Evolutionary conservation across 1,284 basidiomycete species (phyloP), one percentile per base, ranked within the genome.

Genomic region (Calocybe gambosa): DNA sequence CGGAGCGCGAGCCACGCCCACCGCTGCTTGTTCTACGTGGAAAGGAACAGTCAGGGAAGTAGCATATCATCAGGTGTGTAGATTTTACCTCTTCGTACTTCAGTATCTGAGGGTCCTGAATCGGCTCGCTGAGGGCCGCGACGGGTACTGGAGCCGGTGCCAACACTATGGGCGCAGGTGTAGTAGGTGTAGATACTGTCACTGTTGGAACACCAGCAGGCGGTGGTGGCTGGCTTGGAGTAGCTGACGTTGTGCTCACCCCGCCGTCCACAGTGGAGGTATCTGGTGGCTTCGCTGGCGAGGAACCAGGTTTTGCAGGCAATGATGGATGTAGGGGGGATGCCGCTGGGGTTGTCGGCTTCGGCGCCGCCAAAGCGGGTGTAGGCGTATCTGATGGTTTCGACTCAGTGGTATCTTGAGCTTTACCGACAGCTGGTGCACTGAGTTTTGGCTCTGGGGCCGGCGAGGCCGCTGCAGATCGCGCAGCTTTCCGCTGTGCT

Each of bases 1-100:
- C 85, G 82, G 50, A 89, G 73, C n/a, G 82, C 82, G n/a, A 89
- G 70, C 85, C 85, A 89, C 8, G 82, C 68, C 74, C 77, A 78
- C 5, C 82, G 75, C 52, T 82, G 74, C 56, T 87, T 88, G 61
- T 77, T 81, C 85, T 89, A 43, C 39, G 5, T 5, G 37, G 36
- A 40, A 5, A 44, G 6, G 40, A 33, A n/a, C n/a, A 5, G 34
- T 35, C 21, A 47, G 40, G 41, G 42, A 37, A 47, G 43, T 46
- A 31, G 40, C 43, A 31, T 25, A 39, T 25, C 19, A 29, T 37
- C 34, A 28, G 25, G 43, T 26, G 16, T 15, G 46, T 43, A 23
- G 34, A n/a, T 12, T 35, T 52, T 60, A 83, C 83, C 62, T 86
- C 83, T 67, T 85, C 83, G 43, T 73, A 69, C 60, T 74, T 74